Conservation (phyloP, 2,329 filamentous ascomycete species). For the Xylariaceae sp. region DNA sequence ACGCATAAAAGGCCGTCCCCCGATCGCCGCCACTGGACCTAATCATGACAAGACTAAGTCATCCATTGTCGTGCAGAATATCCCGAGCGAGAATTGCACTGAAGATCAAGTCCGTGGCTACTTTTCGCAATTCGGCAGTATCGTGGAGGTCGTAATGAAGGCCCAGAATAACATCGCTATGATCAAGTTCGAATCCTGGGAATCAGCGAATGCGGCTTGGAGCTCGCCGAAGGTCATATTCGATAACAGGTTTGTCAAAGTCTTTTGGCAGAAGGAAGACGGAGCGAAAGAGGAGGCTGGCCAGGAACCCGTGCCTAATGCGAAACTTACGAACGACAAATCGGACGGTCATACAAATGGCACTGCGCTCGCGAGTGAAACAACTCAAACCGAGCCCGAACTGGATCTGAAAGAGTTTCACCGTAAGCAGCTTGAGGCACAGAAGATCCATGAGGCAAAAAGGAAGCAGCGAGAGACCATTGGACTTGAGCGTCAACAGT, state of each 20-base stretch:
- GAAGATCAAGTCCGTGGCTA: conserved; percentile 62
- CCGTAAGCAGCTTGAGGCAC: conserved; percentile 64
- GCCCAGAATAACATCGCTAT: conserved; percentile 61
- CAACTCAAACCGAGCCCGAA: conserved; percentile 40
- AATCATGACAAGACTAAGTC: conserved; percentile 58
- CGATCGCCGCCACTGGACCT: conserved; percentile 60
- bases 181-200: conserved; percentile 62
- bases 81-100: conserved; percentile 63
- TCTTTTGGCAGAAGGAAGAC: conserved; percentile 67
- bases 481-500: conserved; percentile 54
- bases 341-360: conserved; percentile 29
- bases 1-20: conserved; percentile 41
- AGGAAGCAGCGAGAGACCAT: conserved; percentile 57
- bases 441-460: conserved; percentile 62
- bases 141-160: conserved; percentile 60
- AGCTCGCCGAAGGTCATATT: conserved; percentile 75
- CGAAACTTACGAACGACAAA: conserved; percentile 27
- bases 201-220: conserved; percentile 63
- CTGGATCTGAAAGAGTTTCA: conserved; percentile 66
- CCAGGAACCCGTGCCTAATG: conserved; percentile 25
- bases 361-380: conserved; percentile 9
- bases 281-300: conserved; percentile 15
- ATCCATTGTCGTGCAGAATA: conserved; percentile 70
- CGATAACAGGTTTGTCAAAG: conserved; percentile 79
- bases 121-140: conserved; percentile 66